Evolutionary conservation across 768 basidiomycete genomes (phyloP).

Genomic region (Tricholoma flavovirens): DNA sequence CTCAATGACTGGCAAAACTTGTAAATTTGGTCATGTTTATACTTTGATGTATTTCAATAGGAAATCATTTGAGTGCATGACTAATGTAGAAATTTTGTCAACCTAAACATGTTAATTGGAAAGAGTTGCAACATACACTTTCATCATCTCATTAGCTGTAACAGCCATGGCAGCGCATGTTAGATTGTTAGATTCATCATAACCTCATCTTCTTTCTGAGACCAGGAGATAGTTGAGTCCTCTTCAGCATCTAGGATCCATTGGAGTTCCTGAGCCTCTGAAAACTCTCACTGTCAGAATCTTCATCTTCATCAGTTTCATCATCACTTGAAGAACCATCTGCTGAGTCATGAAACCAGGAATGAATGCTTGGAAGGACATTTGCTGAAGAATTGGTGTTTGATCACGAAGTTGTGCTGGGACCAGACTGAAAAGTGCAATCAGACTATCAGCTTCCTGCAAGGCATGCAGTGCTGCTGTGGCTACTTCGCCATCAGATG

Average conservation of each 20-base stretch:
- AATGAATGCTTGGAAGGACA: neutral
- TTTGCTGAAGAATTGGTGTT: neutral
- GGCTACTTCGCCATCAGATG: conserved; percentile 17
- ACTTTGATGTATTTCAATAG: too few relatives aligned
- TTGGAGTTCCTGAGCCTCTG: neutral
- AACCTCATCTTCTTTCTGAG: neutral
- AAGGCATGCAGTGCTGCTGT: conserved; percentile 5
- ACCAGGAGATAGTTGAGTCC: neutral
- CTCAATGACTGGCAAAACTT: too few relatives aligned
- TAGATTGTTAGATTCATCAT: neutral
- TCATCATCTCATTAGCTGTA: neutral
- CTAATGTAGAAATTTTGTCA: too few relatives aligned
- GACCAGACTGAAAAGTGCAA: conserved; percentile 14
- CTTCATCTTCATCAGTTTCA: neutral
- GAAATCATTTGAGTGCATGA: too few relatives aligned
- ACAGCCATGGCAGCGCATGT: neutral
- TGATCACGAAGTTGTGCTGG: neutral
- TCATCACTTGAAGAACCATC: neutral
- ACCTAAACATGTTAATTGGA: too few relatives aligned
- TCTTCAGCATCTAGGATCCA: neutral
- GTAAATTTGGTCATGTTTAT: too few relatives aligned
- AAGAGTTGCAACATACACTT: neutral
- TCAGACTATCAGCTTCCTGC: conserved; percentile 17
- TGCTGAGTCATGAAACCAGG: neutral
- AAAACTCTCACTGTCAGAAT: neutral